Evolutionary conservation across 306 rosid genomes (phyloP).

Genomic region (Albizia julibrissin): DNA sequence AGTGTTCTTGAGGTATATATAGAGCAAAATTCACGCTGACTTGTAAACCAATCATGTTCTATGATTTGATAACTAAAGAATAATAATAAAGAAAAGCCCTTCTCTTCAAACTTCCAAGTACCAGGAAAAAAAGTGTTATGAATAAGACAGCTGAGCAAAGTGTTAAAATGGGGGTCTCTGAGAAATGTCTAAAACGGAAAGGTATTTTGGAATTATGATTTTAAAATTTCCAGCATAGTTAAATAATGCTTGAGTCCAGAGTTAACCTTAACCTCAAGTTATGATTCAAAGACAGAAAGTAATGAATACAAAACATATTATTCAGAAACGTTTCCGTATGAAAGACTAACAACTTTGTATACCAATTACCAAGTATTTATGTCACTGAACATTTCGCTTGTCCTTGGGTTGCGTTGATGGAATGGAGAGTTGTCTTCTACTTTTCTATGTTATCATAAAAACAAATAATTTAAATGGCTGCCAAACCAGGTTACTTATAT

Average conservation of each 20-base stretch:
- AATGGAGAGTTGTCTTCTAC: background rate
- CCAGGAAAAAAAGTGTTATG: background rate
- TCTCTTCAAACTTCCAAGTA: background rate
- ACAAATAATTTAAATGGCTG: background rate
- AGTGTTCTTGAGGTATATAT: background rate
- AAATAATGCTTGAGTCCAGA: background rate
- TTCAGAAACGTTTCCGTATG: background rate
- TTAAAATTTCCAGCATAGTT: background rate
- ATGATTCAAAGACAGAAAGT: background rate
- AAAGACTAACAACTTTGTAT: background rate
- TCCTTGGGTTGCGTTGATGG: background rate
- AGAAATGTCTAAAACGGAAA: background rate
- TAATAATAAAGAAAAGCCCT: background rate
- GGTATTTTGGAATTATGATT: background rate
- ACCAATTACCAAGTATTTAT: background rate
- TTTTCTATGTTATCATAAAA: background rate
- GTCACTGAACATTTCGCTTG: background rate
- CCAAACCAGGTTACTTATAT: background rate
- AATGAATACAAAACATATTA: background rate
- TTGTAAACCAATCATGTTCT: background rate
- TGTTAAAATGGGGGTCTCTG: background rate
- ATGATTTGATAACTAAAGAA: background rate
- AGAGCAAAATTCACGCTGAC: background rate
- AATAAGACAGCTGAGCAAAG: background rate
- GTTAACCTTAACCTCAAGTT: background rate